phyloP scores from a whole-genome alignment of 495 filamentous ascomycete genomes.

The Penicillium ochrochloron region DNA sequence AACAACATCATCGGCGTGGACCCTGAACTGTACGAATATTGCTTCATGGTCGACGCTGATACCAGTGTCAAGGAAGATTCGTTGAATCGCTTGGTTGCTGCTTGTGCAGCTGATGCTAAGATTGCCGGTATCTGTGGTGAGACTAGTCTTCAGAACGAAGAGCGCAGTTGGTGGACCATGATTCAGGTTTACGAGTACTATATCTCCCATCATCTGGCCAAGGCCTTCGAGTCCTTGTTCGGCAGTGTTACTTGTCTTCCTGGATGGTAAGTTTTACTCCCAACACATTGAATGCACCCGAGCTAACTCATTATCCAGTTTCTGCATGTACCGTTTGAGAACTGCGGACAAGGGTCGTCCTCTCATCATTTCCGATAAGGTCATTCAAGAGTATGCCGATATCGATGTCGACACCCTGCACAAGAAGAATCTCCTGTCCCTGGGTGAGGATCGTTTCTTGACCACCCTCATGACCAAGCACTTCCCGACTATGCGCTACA shows the following conservation, averaged over 20 bases:
- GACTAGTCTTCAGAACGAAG: conserved; percentile 94
- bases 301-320: conserved; percentile 63
- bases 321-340: conserved; percentile 96
- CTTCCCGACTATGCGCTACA: conserved; percentile 94
- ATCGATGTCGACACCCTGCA: conserved; percentile 91
- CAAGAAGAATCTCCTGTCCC: conserved; percentile 95
- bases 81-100: conserved; percentile 87
- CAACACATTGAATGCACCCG: conserved; percentile 5
- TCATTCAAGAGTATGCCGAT: conserved; percentile 87
- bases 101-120: conserved; percentile 91
- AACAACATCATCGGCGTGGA: conserved; percentile 99
- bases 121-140: conserved; percentile 98
- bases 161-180: conserved; percentile 97
- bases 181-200: conserved; percentile 99
- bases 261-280: conserved; percentile 74
- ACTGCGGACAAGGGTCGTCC: conserved; percentile 91
- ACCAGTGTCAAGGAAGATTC: conserved; percentile 93
- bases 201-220: conserved; percentile 91
- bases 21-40: conserved; percentile 95
- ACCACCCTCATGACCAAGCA: conserved; percentile 98
- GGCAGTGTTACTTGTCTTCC: conserved; percentile 97
- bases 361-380: conserved; percentile 84
- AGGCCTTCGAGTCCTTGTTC: conserved; percentile 95
- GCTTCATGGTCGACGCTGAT: conserved; percentile 97
- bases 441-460: conserved; percentile 96